Base-by-base conservation (phyloP, 2,329 filamentous ascomycete species). In the Macrophomina phaseolina region DNA sequence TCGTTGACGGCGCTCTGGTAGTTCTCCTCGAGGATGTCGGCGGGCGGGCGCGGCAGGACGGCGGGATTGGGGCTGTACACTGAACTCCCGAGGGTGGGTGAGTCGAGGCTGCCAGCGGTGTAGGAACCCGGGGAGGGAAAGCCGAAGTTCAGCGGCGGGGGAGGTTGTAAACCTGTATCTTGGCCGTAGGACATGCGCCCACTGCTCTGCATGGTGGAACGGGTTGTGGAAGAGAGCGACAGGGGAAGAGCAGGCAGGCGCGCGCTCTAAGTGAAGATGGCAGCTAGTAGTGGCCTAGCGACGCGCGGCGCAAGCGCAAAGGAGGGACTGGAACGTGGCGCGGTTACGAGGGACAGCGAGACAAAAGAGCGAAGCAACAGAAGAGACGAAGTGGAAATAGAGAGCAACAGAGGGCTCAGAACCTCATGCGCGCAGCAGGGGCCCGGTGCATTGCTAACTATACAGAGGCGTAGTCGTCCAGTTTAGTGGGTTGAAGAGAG, bases 101-200 rank as follows among this genome's bases (percentile, higher is more conserved):
- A 66, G 56, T 71, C 75, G 73, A 77, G 77, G 38, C 76, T 77
- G 34, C 73, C 66, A 56, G 73, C 72, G 5, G 77, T 64, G 55
- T 75, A 75, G 9, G 55, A 77, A 55, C 74, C 76, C 16, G 77
- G 77, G 56, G 77, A 78, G 11, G 77, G 76, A 53, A 75, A 78
- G 55, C 55, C 55, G 32, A 61, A 66, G 34, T 42, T 61, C 23
- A 66, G 49, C n/a, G 64, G 46, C 36, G 46, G 64, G 36, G 55
- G 64, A 23, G 64, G 64, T 23, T 53, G 38, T n/a, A 66, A 51
- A 16, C 28, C 48, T 14, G 40, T 8, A n/a, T 56, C 49, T 42
- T 65, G 40, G 62, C 34, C 23, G 23, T 65, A 30, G 34, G 46
- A 53, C 46, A 64, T 53, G 46, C 42, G 67, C 16, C 72, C 75